Conservation (phyloP, 306 rosid species). For the Lablab purpureus region DNA sequence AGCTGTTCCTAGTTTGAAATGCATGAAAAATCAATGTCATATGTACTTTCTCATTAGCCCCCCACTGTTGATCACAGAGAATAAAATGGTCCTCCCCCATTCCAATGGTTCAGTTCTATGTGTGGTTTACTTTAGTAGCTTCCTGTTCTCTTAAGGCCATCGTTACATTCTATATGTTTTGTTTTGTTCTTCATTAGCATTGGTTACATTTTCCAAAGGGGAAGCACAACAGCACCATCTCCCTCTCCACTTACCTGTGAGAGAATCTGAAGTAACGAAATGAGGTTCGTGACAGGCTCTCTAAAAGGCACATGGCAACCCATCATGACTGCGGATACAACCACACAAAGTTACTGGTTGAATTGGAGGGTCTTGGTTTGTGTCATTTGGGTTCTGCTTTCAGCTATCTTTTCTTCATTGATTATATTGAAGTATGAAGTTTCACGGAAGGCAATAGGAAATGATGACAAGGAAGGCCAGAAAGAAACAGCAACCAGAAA, state of each 20-base stretch:
- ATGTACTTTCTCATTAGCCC: slow-evolving; percentile 46
- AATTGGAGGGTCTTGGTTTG: slow-evolving; percentile 92
- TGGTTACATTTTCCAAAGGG: slow-evolving; percentile 24
- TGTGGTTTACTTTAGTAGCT: slow-evolving; percentile 12
- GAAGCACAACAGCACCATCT: neutral
- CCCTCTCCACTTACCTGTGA: slow-evolving; percentile 24
- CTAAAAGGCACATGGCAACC: slow-evolving; percentile 82
- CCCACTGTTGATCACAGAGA: slow-evolving; percentile 30
- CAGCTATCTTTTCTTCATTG: slow-evolving; percentile 56
- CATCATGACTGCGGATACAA: slow-evolving; percentile 73
- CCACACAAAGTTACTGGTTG: slow-evolving; percentile 76
- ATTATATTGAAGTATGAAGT: slow-evolving; percentile 70
- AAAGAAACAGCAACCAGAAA: slow-evolving; percentile 44
- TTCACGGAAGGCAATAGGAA: slow-evolving; percentile 34
- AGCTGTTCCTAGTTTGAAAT: slow-evolving; percentile 47
- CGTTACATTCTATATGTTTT: neutral
- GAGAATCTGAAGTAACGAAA: slow-evolving; percentile 51
- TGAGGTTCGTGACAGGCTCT: slow-evolving; percentile 73
- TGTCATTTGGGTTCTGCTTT: slow-evolving; percentile 62
- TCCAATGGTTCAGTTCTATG: neutral
- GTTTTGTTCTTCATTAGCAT: slow-evolving; percentile 33
- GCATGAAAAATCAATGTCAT: slow-evolving; percentile 43
- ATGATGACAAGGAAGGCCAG: slow-evolving; percentile 48
- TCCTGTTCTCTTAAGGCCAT: neutral
- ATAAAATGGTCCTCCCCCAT: neutral